Evolutionary conservation across 768 basidiomycete genomes (phyloP).

Genomic region (Harrya chromipes): DNA sequence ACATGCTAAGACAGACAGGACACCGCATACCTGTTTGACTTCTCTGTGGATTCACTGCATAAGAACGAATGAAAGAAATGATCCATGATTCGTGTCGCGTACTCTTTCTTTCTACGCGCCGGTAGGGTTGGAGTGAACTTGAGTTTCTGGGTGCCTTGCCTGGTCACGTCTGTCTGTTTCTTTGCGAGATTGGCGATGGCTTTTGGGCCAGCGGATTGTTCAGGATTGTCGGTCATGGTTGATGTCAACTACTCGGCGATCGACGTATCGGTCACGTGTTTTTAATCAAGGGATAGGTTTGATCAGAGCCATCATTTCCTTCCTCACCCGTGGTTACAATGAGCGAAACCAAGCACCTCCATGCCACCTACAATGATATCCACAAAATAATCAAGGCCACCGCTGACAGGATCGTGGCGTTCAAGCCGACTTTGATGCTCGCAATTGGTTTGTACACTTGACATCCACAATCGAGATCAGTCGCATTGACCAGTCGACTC

Average conservation of each 20-base stretch:
- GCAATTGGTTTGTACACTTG: slow-evolving; percentile 67
- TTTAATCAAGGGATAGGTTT: not conserved
- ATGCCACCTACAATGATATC: slow-evolving; percentile 87
- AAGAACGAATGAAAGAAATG: slow-evolving; percentile 2
- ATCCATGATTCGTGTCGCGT: slow-evolving; percentile 34
- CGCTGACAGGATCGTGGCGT: slow-evolving; percentile 69
- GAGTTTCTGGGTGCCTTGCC: slow-evolving; percentile 71
- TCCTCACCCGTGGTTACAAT: slow-evolving; percentile 17
- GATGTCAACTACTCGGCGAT: not conserved
- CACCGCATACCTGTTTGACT: slow-evolving; percentile 55
- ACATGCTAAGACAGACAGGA: not conserved
- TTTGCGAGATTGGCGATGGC: slow-evolving; percentile 77
- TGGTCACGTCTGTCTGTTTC: slow-evolving; percentile 65
- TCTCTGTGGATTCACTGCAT: slow-evolving; percentile 43
- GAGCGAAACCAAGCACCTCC: slow-evolving; percentile 54
- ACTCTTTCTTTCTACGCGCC: slow-evolving; percentile 77
- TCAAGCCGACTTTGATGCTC: slow-evolving; percentile 84
- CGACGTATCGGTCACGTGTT: slow-evolving; percentile 17
- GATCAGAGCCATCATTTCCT: not conserved
- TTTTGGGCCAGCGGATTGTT: slow-evolving; percentile 40
- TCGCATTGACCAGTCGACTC: not conserved
- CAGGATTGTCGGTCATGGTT: slow-evolving; percentile 11
- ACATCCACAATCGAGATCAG: not conserved
- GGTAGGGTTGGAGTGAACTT: slow-evolving; percentile 80
- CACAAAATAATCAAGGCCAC: slow-evolving; percentile 79